Evolutionary conservation across 2,329 filamentous ascomycete species (phyloP), one percentile per base, ranked within the genome.

Genomic region (Alternaria panax): DNA sequence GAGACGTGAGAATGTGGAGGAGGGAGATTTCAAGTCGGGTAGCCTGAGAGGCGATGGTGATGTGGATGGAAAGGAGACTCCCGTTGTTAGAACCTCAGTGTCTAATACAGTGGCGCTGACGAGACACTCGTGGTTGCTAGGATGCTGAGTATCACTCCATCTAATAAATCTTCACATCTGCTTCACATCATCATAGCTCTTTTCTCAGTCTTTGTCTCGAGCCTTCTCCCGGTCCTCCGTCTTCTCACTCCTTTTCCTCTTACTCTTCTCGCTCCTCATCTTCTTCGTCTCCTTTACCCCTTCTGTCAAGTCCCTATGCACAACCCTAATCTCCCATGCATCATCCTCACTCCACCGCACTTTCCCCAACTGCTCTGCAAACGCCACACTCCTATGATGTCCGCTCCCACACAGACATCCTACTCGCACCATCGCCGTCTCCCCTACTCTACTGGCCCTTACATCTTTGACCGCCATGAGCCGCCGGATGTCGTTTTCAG

Each of bases 361-460:
- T 7, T 62, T 59, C 4, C 43, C 51, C 56, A 62, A 25, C 7
- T 55, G 52, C 42, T 62, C 59, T 24, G 56, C 59, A 51, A 62
- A 56, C 11, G 59, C 59, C 24, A 59, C 51, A 30, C 59, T 62
- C 18, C 59, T 48, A 41, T 62, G 56, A 50, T 62, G 56, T 14
- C 56, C 56, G 5, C 59, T 62, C 1, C 59, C 56, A 16, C 59
- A 62, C 0, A 59, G 7, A 55, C 56, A 62, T 3, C 56, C 59
- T 3, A 62, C 56, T 14, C 47, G 41, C 22, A 62, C 36, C 18
- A 53, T 22, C 7, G 36, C 56, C 1, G 16, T 25, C 9, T 56
- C 51, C 0, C 24, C 51, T 11, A 43, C 47, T 12, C 52, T 41
- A 28, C 47, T 54, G 11, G 59, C 51, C 6, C 59, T 22, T 6